Base-by-base conservation (phyloP, 345 rosid genomes). In the Arabidopsis suecica region DNA sequence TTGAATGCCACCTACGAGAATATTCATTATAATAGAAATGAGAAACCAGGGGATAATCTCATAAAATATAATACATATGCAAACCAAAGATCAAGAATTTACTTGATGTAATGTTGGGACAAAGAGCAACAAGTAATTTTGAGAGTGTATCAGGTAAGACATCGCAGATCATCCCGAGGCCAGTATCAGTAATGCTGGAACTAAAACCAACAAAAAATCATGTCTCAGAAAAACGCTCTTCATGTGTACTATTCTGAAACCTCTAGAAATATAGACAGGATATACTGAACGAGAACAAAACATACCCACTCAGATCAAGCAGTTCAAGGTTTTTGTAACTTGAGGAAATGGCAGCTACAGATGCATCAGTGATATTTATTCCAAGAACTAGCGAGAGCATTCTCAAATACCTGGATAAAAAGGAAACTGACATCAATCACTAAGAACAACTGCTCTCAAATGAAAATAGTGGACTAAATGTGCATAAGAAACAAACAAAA, bases 231-330 rank as follows among this genome's bases (percentile, higher is more conserved):
- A 14, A 22, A 51, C 4, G 14, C 13, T 40, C 51, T 25, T 57
- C 54, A n/a, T 59, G 36, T 42, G 37, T 10, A 6, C 8, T 33
- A 28, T 6, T 49, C 62, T 23, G 18, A 51, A 51, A 53, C 41
- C 55, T 80, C 54, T 16, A 30, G 36, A 54, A n/a, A 60, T 5
- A 30, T 13, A 32, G 0, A 47, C 44, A 25, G 4, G 59, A 59
- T 51, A 44, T 61, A 36, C 45, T n/a, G 49, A 65, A 62, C 65
- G 38, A 69, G 36, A 48, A 45, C 25, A 58, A 60, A 65, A 86
- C 97, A 73, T 87, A 96, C 99, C 98, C 99, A 78, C 98, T 93
- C 51, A 96, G 84, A 86, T 96, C 99, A 72, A 96, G 99, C 61
- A 91, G 77, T 78, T 96, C 98, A 76, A 96, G 76, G 55, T 84